Evolutionary conservation across 2,329 filamentous ascomycete genomes (phyloP).

Genomic region (Claviceps citrina): DNA sequence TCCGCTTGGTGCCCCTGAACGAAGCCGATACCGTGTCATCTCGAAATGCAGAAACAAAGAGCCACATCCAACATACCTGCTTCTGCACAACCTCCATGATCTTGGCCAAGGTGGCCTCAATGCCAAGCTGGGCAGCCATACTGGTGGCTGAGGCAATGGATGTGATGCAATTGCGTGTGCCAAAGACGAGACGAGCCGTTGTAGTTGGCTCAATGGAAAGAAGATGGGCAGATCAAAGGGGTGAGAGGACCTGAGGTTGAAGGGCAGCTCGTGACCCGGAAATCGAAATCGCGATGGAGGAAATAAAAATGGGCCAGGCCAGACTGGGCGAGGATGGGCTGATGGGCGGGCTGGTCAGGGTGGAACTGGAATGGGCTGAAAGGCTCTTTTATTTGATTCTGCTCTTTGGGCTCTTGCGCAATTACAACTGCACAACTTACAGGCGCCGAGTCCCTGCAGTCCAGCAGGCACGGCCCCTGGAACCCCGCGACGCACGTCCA

Average conservation of each 20-base stretch:
- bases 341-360: no score
- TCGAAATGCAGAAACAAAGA: not conserved
- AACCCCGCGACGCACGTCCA: no score
- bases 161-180: not conserved
- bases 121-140: conserved; percentile 8
- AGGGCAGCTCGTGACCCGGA: not conserved
- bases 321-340: not conserved
- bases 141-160: not conserved
- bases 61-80: conserved; percentile 7
- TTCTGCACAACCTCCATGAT: conserved; percentile 12
- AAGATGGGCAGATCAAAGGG: conserved; percentile 1
- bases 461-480: no score
- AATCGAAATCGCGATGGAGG: conserved; percentile 2
- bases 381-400: no score
- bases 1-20: not conserved
- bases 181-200: not conserved
- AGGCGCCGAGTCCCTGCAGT: no score
- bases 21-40: conserved; percentile 3
- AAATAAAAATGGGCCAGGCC: conserved; percentile 2
- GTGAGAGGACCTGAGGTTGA: not conserved
- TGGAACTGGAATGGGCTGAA: no score
- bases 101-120: conserved; percentile 10
- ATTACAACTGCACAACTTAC: no score
- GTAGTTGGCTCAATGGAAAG: conserved; percentile 1
- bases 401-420: no score